A percentile compares a stretch with the other conserved stretches of the same genome.
Conservation (phyloP, 1,284 basidiomycete genomes). For the Fomitopsis pinicola region DNA sequence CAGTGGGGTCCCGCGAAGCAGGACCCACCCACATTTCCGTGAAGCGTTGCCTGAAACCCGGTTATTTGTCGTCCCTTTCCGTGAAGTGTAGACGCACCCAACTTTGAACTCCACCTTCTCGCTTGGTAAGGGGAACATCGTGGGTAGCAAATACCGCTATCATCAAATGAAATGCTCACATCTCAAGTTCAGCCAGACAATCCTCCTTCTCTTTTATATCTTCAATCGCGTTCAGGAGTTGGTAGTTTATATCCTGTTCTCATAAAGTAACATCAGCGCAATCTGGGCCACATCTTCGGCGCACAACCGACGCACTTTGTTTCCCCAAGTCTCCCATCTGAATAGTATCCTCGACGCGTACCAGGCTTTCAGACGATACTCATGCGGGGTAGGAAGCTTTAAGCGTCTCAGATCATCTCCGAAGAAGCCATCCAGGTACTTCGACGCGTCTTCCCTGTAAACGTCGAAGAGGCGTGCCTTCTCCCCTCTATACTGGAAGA, state of each 20-base stretch:
- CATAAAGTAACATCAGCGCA: not conserved
- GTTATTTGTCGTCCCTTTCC: too few relatives aligned
- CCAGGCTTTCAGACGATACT: not conserved
- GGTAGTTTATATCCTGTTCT: not conserved
- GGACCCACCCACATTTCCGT: too few relatives aligned
- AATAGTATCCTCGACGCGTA: not conserved
- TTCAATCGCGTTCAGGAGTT: too few relatives aligned
- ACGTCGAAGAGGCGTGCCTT: not conserved
- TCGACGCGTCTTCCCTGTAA: not conserved
- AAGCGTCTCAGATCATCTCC: not conserved
- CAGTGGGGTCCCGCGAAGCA: not conserved
- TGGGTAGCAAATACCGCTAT: too few relatives aligned
- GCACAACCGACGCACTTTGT: not conserved
- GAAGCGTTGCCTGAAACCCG: too few relatives aligned
- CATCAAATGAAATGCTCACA: too few relatives aligned
- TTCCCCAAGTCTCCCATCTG: not conserved
- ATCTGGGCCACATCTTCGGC: not conserved
- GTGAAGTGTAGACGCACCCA: too few relatives aligned
- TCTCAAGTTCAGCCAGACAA: too few relatives aligned
- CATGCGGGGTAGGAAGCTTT: not conserved
- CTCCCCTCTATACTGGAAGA: not conserved
- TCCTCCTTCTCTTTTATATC: too few relatives aligned
- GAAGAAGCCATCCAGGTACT: not conserved
- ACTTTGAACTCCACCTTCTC: too few relatives aligned
- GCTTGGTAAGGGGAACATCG: too few relatives aligned